These are phyloP conservation scores for Cymbopogon flexuosus DNA, from an alignment of 202 grass and related monocot genomes.

Conservation along the genomic window DNA sequence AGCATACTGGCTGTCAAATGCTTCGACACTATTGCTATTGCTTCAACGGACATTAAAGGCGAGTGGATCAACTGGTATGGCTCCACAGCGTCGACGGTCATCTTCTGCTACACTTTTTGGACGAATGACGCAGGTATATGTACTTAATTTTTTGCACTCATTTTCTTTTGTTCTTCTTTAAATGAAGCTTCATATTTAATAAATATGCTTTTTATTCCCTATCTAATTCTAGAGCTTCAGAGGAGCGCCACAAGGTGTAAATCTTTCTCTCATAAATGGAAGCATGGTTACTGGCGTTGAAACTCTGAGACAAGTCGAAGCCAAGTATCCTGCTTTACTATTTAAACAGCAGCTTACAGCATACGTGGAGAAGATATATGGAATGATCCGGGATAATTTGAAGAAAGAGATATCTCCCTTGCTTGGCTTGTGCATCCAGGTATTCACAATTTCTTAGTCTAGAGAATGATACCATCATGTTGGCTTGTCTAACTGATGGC, in stretches of 20 bases:
- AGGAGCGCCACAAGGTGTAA: slow-evolving; percentile 92
- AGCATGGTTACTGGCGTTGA: slow-evolving; percentile 72
- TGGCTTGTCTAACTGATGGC: slow-evolving; percentile 7
- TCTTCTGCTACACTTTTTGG: slow-evolving; percentile 97
- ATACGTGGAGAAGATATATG: slow-evolving; percentile 99
- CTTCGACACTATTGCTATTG: slow-evolving; percentile 78
- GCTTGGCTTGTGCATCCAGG: slow-evolving; percentile 95
- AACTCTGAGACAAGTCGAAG: slow-evolving; percentile 87
- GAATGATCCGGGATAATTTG: slow-evolving; percentile 99
- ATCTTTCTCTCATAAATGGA: slow-evolving; percentile 78
- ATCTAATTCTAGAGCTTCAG: slow-evolving; percentile 74
- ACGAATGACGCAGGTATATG: slow-evolving; percentile 90
- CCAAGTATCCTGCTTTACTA: slow-evolving; percentile 93
- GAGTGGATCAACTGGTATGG: slow-evolving; percentile 86
- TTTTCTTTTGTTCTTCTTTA: slow-evolving; percentile 29
- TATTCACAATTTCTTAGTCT: slow-evolving; percentile 36
- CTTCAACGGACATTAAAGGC: slow-evolving; percentile 95
- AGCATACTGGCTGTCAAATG: slow-evolving; percentile 98
- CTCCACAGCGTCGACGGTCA: slow-evolving; percentile 80
- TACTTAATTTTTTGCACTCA: background rate
- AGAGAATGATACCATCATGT: slow-evolving; percentile 14
- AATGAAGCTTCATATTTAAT: slow-evolving; percentile 14
- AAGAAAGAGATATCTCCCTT: slow-evolving; percentile 99
- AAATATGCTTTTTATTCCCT: slow-evolving; percentile 16
- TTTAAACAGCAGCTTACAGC: slow-evolving; percentile 96